These are phyloP conservation scores for Suhomyces pyralidae DNA, from an alignment of 805 yeast species.

Conservation along the genomic window DNA sequence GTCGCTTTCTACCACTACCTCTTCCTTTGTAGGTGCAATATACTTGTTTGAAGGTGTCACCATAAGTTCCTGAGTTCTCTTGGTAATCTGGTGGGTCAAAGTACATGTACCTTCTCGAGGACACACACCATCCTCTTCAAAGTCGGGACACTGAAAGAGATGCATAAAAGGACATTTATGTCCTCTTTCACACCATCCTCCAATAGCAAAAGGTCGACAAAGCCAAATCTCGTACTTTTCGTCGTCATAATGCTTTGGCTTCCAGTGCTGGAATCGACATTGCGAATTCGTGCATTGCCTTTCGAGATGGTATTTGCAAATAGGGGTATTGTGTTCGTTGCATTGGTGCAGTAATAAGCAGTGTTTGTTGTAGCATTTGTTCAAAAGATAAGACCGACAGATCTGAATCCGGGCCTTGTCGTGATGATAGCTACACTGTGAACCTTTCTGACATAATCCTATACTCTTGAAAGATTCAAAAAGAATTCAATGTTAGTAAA, in stretches of 20 bases:
- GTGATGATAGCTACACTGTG: conserved; percentile 54
- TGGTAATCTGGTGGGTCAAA: conserved; percentile 45
- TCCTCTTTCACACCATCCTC: conserved; percentile 69
- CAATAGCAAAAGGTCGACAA: conserved; percentile 66
- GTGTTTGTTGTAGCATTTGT: conserved; percentile 43
- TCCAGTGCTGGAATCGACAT: conserved; percentile 49
- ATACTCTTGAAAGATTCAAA: conserved; percentile 20
- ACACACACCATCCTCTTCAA: conserved; percentile 59
- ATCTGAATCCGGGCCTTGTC: conserved; percentile 48
- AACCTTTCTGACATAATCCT: conserved; percentile 55
- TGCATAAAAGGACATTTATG: conserved; percentile 55
- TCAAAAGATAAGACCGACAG: conserved; percentile 50
- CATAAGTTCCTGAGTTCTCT: conserved; percentile 25
- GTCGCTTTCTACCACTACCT: conserved; percentile 19
- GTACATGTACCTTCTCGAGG: conserved; percentile 50
- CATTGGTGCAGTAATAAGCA: conserved; percentile 60
- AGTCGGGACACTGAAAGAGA: conserved; percentile 66
- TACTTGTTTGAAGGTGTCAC: conserved; percentile 14
- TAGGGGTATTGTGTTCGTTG: conserved; percentile 54
- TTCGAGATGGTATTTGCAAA: conserved; percentile 27
- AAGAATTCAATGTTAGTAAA: conserved; percentile 15
- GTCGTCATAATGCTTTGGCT: conserved; percentile 49
- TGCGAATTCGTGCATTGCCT: conserved; percentile 38
- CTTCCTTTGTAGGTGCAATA: conserved; percentile 9
- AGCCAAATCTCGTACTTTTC: conserved; percentile 38